These are phyloP conservation scores for Cercospora nicotianae DNA, from an alignment of 2,329 filamentous ascomycete species.

Conservation along the genomic window DNA sequence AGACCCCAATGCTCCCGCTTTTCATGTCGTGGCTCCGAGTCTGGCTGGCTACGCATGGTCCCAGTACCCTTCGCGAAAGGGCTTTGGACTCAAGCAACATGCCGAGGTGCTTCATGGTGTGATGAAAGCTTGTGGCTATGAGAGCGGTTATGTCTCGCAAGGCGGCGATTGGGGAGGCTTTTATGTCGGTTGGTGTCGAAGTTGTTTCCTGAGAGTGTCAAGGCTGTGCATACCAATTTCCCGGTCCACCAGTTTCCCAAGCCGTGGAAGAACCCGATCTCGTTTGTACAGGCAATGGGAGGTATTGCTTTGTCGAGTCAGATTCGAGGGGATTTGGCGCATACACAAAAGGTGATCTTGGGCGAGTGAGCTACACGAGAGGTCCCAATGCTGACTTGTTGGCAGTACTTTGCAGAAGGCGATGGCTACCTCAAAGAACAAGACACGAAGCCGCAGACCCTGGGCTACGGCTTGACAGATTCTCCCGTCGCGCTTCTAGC, in stretches of 20 bases:
- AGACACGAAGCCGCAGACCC: slow-evolving; percentile 16
- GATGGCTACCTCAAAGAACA: slow-evolving; percentile 18
- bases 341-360: slow-evolving; percentile 10
- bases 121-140: slow-evolving; percentile 68
- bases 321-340: neutral
- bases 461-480: slow-evolving; percentile 26
- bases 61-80: slow-evolving; percentile 30
- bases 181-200: slow-evolving; percentile 62
- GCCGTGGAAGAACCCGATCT: slow-evolving; percentile 12
- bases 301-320: slow-evolving; percentile 1
- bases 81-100: slow-evolving; percentile 24
- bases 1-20: slow-evolving; percentile 35
- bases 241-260: slow-evolving; percentile 9
- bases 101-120: slow-evolving; percentile 56
- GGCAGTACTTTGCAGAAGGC: slow-evolving; percentile 8
- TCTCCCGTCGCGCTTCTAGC: slow-evolving; percentile 27
- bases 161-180: slow-evolving; percentile 70
- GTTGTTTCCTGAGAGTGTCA: slow-evolving; percentile 55
- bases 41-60: slow-evolving; percentile 51
- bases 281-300: slow-evolving; percentile 2
- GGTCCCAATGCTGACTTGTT: neutral
- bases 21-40: slow-evolving; percentile 51
- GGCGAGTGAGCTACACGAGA: neutral
- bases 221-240: slow-evolving; percentile 64
- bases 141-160: slow-evolving; percentile 55